Evolutionary conservation across 768 basidiomycete species (phyloP), one percentile per base, ranked within the genome.

Genomic region (Boletus coccyginus): DNA sequence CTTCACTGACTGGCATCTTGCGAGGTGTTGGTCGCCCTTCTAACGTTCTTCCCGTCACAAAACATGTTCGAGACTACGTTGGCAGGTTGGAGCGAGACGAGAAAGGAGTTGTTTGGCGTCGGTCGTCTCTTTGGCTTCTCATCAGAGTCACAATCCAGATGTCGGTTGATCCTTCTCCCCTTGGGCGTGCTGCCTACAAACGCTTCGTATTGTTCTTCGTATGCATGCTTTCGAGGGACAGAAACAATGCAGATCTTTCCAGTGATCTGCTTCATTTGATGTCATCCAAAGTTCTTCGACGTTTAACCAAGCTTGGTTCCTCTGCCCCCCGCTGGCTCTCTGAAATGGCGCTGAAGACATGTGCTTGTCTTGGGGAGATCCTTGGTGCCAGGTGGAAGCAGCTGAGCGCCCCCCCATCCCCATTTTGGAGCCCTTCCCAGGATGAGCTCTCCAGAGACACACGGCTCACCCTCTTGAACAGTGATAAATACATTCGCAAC

Each of bases 191-290:
- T 9, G 64, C 62, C 1, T 83, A 84, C 66, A 83, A 83, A 50
- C 12, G 36, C 9, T 83, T 83, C 64, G 74, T 80, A 61, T 53
- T 77, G 3, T 81, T 73, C 50, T 66, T 81, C 50, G 55, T 75
- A 35, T 62, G 71, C 2, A 44, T 57, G 21, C 45, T 67, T 3
- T 55, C 76, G 3, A 50, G 57, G 12, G 21, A 63, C 3, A 68
- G 67, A 3, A 46, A 64, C 2, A 40, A 57, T 2, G 5, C 5
- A 0, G 14, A 60, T n/a, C 45, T 60, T 36, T 43, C 57, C 6
- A 67, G 55, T 46, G 61, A 71, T 38, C 32, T 68, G 7, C 63
- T 72, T 35, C 62, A 63, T 31, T 60, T 52, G 29, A 70, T 71
- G 61, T 58, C 61, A 0, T 45, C 45, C 12, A 67, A 65, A 38